Percentiles rank a stretch among this genome's conserved stretches.
Conservation (phyloP, 2,329 filamentous ascomycete genomes). For the Ascochyta clinopodiicola region DNA sequence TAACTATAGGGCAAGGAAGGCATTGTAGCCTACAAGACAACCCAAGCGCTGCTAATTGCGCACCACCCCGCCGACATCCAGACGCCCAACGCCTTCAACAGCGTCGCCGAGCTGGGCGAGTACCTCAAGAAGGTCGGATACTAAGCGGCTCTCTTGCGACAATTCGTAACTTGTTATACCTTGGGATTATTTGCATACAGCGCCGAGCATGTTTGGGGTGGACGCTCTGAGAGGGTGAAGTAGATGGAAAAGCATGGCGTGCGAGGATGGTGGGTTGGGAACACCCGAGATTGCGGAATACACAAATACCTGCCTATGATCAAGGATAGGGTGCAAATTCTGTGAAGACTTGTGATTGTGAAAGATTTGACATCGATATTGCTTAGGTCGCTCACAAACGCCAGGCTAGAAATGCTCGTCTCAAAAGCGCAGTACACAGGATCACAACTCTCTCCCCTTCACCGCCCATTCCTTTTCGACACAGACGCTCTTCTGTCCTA, state of each 20-base stretch:
- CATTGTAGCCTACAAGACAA: slow-evolving; percentile 83
- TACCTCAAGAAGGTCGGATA: slow-evolving; percentile 83
- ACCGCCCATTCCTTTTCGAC: not conserved
- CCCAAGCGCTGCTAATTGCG: slow-evolving; percentile 84
- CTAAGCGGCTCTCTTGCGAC: slow-evolving; percentile 54
- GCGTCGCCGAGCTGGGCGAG: slow-evolving; percentile 83
- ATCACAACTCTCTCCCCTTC: not conserved
- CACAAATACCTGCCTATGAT: not conserved
- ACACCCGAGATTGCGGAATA: slow-evolving; percentile 21
- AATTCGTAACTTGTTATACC: slow-evolving; percentile 35
- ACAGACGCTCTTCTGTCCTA: too few relatives aligned
- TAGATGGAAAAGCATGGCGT: not conserved
- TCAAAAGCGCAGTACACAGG: not conserved
- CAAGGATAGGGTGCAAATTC: not conserved
- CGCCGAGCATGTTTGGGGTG: slow-evolving; percentile 4
- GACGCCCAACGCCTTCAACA: slow-evolving; percentile 77
- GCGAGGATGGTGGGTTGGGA: not conserved
- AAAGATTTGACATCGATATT: not conserved
- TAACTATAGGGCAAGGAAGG: slow-evolving; percentile 75
- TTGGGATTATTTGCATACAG: slow-evolving; percentile 48
- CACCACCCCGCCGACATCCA: slow-evolving; percentile 80
- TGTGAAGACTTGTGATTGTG: not conserved
- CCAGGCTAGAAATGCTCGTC: slow-evolving; percentile 23
- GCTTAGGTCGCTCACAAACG: slow-evolving; percentile 16
- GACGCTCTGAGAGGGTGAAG: not conserved